Evolutionary conservation across 176 grass and related monocot species (phyloP).

Genomic region (Lolium rigidum): DNA sequence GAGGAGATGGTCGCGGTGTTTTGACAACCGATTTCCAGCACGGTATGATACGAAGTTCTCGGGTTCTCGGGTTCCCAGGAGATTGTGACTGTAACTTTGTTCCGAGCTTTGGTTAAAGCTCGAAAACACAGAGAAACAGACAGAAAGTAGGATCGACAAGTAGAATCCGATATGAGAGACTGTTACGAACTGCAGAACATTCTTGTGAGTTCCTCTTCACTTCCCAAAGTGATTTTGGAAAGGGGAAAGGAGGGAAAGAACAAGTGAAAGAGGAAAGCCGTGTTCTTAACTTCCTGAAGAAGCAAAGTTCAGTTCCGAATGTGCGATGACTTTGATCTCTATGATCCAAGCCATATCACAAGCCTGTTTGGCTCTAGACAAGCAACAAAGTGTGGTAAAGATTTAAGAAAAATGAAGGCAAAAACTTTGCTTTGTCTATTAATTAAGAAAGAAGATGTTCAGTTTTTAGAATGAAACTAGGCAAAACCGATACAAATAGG

Average conservation of each 20-base stretch:
- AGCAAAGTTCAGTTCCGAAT: background rate
- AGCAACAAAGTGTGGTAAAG: no score
- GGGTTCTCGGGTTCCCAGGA: slow-evolving; percentile 44
- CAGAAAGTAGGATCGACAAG: slow-evolving; percentile 10
- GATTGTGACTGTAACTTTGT: slow-evolving; percentile 38
- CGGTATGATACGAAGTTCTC: background rate
- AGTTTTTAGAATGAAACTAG: no score
- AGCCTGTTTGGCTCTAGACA: no score
- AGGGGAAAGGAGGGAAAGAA: background rate
- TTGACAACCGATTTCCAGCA: slow-evolving; percentile 36
- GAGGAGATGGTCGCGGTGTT: background rate
- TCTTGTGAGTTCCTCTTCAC: slow-evolving; percentile 15
- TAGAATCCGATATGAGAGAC: slow-evolving; percentile 34
- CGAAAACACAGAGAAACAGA: background rate
- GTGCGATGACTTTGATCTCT: background rate
- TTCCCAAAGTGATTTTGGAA: slow-evolving; percentile 32
- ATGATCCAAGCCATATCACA: background rate
- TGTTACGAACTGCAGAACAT: background rate
- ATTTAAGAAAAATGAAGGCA: no score
- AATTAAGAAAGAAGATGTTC: no score
- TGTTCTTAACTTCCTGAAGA: background rate
- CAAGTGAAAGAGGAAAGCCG: background rate
- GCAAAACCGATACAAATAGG: no score
- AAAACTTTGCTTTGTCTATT: no score
- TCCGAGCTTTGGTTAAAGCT: slow-evolving; percentile 20